These are phyloP conservation scores for Imleria badia DNA, from an alignment of 768 basidiomycete species.

Conservation along the genomic window DNA sequence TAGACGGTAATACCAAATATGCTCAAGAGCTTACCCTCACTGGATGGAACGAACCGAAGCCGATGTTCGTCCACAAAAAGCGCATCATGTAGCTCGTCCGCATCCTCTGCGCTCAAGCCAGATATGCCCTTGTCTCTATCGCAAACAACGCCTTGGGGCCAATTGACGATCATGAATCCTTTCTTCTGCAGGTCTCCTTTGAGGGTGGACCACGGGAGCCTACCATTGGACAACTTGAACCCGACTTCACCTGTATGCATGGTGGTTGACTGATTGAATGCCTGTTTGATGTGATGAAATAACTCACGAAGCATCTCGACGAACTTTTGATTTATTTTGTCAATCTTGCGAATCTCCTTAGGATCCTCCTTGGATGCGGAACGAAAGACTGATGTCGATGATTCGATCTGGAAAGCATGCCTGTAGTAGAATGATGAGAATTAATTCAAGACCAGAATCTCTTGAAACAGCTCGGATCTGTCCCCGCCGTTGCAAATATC, in stretches of 20 bases:
- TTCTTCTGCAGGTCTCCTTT: not conserved
- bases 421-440: too few species aligned
- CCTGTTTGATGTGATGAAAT: not conserved
- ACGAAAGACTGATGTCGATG: not conserved
- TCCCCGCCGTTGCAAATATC: too few species aligned
- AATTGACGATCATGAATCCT: conserved; percentile 4
- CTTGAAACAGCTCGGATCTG: too few species aligned
- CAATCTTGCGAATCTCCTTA: not conserved
- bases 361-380: not conserved
- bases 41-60: conserved; percentile 2
- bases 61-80: not conserved
- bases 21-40: not conserved
- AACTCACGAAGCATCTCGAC: conserved; percentile 13
- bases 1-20: too few species aligned
- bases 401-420: too few species aligned
- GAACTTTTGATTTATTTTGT: not conserved
- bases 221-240: not conserved
- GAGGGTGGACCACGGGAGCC: conserved; percentile 3
- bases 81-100: conserved; percentile 1
- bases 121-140: conserved; percentile 1
- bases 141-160: too few species aligned
- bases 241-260: not conserved
- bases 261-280: not conserved
- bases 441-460: too few species aligned
- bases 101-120: conserved; percentile 3